Conservation (phyloP, 1,139 yeast species). For the Candida sojae region DNA sequence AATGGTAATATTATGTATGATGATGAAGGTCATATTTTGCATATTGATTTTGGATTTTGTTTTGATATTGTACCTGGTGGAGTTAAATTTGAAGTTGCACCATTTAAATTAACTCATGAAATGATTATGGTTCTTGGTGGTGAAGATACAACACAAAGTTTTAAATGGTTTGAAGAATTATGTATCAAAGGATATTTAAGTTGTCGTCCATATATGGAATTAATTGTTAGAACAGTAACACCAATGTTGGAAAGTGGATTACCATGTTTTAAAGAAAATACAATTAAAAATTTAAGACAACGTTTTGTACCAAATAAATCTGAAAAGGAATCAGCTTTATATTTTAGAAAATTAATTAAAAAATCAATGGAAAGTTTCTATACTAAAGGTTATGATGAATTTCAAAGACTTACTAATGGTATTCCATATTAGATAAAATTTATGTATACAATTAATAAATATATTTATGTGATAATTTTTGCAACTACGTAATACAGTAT, state of each 20-base stretch:
- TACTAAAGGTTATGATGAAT: slow-evolving; percentile 96
- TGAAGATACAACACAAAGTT: slow-evolving; percentile 78
- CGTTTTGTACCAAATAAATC: slow-evolving; percentile 81
- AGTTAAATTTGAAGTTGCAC: slow-evolving; percentile 95
- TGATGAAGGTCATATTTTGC: slow-evolving; percentile 89
- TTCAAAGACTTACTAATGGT: slow-evolving; percentile 94
- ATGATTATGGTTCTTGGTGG: slow-evolving; percentile 98
- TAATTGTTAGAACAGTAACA: slow-evolving; percentile 78
- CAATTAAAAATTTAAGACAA: slow-evolving; percentile 72
- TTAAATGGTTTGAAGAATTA: slow-evolving; percentile 90
- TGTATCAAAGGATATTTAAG: slow-evolving; percentile 92
- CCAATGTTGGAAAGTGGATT: slow-evolving; percentile 96
- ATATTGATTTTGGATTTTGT: slow-evolving; percentile 97
- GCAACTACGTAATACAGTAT: too few species aligned
- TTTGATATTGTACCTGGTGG: slow-evolving; percentile 99
- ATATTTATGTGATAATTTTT: background rate
- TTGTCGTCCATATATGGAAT: slow-evolving; percentile 86
- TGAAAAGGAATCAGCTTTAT: slow-evolving; percentile 83
- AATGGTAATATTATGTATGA: slow-evolving; percentile 99
- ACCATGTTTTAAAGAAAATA: slow-evolving; percentile 89
- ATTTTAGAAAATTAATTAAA: slow-evolving; percentile 72
- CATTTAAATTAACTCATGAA: slow-evolving; percentile 93
- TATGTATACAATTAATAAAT: too few species aligned
- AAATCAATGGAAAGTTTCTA: slow-evolving; percentile 85
- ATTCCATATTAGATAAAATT: slow-evolving; percentile 67